These are phyloP conservation scores for Pelargonium citronellum DNA, from an alignment of 441 rosid species.

Conservation along the genomic window DNA sequence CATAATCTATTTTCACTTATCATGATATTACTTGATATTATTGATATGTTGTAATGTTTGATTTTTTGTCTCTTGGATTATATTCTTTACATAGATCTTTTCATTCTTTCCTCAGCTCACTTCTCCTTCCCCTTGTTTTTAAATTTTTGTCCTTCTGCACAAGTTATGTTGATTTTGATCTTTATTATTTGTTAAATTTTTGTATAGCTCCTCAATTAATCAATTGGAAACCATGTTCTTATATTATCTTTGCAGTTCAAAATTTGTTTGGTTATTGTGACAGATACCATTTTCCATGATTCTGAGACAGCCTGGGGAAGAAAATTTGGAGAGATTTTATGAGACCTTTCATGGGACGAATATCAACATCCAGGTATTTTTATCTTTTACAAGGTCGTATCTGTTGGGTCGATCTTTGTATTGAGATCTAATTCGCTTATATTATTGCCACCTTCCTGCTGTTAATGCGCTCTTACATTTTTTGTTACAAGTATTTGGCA, in stretches of 20 bases:
- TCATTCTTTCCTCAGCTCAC: too few relatives aligned
- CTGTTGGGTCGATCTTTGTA: background rate
- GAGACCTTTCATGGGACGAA: slow-evolving; percentile 87
- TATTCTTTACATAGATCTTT: too few relatives aligned
- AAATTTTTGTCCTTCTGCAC: background rate
- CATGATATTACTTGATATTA: too few relatives aligned
- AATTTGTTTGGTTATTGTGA: slow-evolving; percentile 10
- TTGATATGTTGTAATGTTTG: too few relatives aligned
- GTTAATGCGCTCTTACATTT: slow-evolving; percentile 8
- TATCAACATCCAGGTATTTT: slow-evolving; percentile 63
- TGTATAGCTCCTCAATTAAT: background rate
- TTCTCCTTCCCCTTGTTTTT: too few relatives aligned
- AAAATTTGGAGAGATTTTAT: slow-evolving; percentile 48
- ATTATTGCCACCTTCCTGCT: background rate
- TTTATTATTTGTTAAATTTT: background rate
- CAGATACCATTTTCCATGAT: slow-evolving; percentile 69
- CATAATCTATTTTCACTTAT: too few relatives aligned
- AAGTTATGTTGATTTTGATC: background rate
- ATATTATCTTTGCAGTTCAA: background rate
- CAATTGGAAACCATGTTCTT: background rate
- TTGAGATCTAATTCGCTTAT: background rate
- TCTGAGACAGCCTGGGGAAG: slow-evolving; percentile 48
- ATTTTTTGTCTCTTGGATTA: too few relatives aligned
- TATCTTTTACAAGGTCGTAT: background rate
- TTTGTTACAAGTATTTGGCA: slow-evolving; percentile 38